Evolutionary conservation across 2,329 filamentous ascomycete species (phyloP).

Genomic region (Davidsoniella australis): DNA sequence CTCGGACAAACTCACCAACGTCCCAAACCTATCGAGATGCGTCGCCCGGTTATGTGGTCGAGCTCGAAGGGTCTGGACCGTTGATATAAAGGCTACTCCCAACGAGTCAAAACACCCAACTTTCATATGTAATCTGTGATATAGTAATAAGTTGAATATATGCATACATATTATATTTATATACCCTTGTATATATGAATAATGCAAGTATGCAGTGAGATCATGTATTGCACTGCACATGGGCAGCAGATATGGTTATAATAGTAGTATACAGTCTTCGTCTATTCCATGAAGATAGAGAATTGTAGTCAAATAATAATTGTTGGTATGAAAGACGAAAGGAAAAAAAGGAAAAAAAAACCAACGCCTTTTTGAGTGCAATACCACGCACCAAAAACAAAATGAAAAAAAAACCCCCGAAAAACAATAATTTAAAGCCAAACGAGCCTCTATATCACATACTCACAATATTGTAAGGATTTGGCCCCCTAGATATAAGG

Average conservation of each 20-base stretch:
- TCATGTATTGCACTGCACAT: no score
- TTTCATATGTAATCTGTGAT: not conserved
- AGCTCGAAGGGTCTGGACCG: constrained; percentile 7
- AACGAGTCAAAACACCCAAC: not conserved
- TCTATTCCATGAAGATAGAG: not conserved
- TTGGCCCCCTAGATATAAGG: not conserved
- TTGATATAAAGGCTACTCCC: not conserved
- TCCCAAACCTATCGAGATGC: not conserved
- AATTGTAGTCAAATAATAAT: no score
- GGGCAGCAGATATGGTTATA: no score
- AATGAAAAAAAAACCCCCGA: not conserved
- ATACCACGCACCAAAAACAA: not conserved
- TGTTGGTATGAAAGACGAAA: not conserved
- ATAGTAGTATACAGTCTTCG: not conserved
- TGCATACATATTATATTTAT: not conserved
- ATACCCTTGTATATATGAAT: not conserved
- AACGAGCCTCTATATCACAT: no score
- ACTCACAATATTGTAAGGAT: not conserved
- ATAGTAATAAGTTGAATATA: not conserved
- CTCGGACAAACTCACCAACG: not conserved
- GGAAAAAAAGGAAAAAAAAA: not conserved
- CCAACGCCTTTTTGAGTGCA: constrained; percentile 9
- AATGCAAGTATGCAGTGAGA: not conserved
- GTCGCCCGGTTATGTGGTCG: constrained; percentile 1
- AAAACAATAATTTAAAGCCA: no score